Base-by-base conservation (phyloP, 1,284 basidiomycete species). In the Cryptococcus sp. region DNA sequence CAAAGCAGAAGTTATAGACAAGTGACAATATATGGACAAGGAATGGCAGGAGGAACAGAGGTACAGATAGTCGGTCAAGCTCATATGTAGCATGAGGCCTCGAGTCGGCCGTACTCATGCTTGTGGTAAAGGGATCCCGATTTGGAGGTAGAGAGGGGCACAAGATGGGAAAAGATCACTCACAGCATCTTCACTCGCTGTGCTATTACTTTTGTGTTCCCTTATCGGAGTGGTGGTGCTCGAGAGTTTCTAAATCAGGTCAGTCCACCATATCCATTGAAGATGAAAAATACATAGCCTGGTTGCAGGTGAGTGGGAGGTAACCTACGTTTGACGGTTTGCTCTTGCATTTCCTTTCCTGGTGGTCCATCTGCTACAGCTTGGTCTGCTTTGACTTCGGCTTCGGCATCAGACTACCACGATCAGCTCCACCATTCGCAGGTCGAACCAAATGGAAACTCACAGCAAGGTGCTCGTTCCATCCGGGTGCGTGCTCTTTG, bases 401-500 rank as follows among this genome's bases (percentile, higher is more conserved):
- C 72, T 57, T 74, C 72, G 44, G 70, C 62, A 50, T 72, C 64
- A 14, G 71, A 69, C 72, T 74, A 46, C 5, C 31, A 7, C 6
- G 30, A 23, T 54, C 54, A 60, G 53, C 50, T 23, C 23, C 23
- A 23, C 23, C 23, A 23, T 23, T 23, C 23, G 23, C 23, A 23
- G 23, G 23, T 23, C 23, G 23, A 2, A 23, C 23, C 23, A 23
- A 23, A 23, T 23, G 23, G 23, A 23, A 10, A 71, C 71, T 63
- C 61, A 73, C 71, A 55, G 72, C 72, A 23, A 74, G 63, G 11
- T 66, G 48, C 62, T 74, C 72, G 59, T 74, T 74, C 72, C 72
- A 74, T 58, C 70, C 68, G 15, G 72, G 72, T 23, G 72, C 72
- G 47, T 65, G 57, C 46, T 71, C 62, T 46, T 67, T 68, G 60